Base-by-base conservation (phyloP, 2,329 filamentous ascomycete species). In the Penicillium sp. region DNA sequence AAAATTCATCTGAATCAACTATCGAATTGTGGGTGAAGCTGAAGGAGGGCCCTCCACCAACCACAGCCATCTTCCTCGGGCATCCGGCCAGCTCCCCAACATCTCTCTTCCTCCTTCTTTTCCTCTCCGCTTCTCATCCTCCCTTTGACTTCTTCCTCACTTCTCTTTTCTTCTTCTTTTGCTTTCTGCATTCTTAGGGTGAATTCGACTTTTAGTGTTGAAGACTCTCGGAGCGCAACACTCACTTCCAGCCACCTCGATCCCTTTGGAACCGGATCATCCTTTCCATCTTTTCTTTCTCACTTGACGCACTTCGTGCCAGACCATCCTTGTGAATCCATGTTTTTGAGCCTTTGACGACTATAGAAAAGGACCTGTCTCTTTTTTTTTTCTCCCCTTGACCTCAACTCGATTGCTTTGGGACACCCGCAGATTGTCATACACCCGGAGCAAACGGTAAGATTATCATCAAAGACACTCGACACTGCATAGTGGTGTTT, bases 231-330 rank as follows among this genome's bases (percentile, higher is more conserved):
- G 40, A 32, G 40, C 40, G 28, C 40, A 42, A 31, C 40, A 61
- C 48, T 38, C 57, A 54, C 13, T 40, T 67, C 65, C 65, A 66
- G 63, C 64, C 64, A 65, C 61, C 61, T 64, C 56, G 55, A 62
- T 64, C 60, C 64, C 65, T 66, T 65, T 64, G 65, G 44, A 40
- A 19, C 35, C 35, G 28, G 61, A 57, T 58, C 57, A 61, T 56
- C 57, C 50, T 58, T 50, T 47, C 54, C 58, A 54, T 55, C 54
- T 47, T 56, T 52, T 52, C 56, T 51, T 53, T 43, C 51, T 51
- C 54, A 48, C 51, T 61, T 55, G 47, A 57, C 53, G 46, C 57
- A 53, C 49, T 49, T 57, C 53, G 49, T 52, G 43, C 56, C 43
- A 22, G 41, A 49, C 47, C 13, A 43, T 49, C 41, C 29, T 45